Percentiles rank a stretch among this genome's conserved stretches.
phyloP scores from a whole-genome alignment of 2,329 filamentous ascomycete genomes.

The Rhynchosporium graminicola region DNA sequence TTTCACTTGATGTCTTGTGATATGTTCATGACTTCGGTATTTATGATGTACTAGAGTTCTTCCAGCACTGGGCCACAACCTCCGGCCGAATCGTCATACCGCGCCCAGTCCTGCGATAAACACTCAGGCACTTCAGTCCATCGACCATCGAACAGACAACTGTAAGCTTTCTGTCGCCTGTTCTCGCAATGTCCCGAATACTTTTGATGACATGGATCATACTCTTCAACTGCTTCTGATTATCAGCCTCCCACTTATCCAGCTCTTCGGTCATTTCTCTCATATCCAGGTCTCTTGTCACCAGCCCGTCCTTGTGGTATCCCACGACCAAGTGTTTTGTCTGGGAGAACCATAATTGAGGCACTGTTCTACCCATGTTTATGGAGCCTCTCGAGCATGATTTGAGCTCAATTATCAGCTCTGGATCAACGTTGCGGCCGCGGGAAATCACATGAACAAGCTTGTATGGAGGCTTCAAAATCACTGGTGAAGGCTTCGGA shows the following conservation, averaged over 20 bases:
- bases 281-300: slow-evolving; percentile 13
- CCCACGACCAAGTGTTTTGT: slow-evolving; percentile 19
- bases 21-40: too few relatives aligned
- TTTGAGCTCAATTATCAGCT: slow-evolving; percentile 19
- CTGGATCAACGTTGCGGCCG: slow-evolving; percentile 7
- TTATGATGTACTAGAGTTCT: too few relatives aligned
- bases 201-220: slow-evolving; percentile 16
- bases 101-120: background rate
- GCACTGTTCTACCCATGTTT: slow-evolving; percentile 14
- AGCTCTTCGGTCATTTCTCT: slow-evolving; percentile 19
- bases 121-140: slow-evolving; percentile 12
- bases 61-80: slow-evolving; percentile 4
- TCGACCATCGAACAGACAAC: slow-evolving; percentile 17
- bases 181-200: slow-evolving; percentile 15
- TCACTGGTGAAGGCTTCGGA: slow-evolving; percentile 16
- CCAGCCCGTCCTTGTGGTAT: slow-evolving; percentile 15
- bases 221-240: slow-evolving; percentile 14
- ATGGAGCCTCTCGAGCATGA: slow-evolving; percentile 16
- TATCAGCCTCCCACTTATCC: slow-evolving; percentile 16
- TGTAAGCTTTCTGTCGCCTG: slow-evolving; percentile 12
- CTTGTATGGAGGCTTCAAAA: slow-evolving; percentile 19
- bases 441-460: slow-evolving; percentile 19
- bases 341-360: slow-evolving; percentile 20
- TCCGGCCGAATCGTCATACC: slow-evolving; percentile 2
- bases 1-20: too few relatives aligned